Conservation (phyloP, 805 yeast genomes). For the Cyberlindnera mississippiensis region DNA sequence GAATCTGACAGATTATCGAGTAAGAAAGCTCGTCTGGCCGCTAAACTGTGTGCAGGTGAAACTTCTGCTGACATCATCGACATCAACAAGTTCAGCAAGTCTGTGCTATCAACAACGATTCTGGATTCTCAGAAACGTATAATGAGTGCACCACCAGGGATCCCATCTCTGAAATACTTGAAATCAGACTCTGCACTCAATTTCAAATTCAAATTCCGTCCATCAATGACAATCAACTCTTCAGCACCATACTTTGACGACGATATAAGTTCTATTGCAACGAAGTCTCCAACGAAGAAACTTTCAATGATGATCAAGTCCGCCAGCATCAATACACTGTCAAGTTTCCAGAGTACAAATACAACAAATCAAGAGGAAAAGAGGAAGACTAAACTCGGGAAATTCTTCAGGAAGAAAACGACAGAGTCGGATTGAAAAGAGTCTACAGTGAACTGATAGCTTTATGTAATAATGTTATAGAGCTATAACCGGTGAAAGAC, state of each 20-base stretch:
- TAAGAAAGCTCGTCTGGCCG: slow-evolving; percentile 22
- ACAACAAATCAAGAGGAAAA: slow-evolving; percentile 2
- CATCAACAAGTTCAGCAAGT: slow-evolving; percentile 3
- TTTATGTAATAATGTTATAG: too few relatives aligned
- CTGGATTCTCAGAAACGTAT: slow-evolving; percentile 17
- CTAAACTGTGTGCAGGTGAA: slow-evolving; percentile 23
- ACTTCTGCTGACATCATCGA: slow-evolving; percentile 14
- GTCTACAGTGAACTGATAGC: too few relatives aligned
- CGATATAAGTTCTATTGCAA: slow-evolving; percentile 2
- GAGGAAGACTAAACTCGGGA: slow-evolving; percentile 8
- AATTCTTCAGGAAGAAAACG: slow-evolving; percentile 14
- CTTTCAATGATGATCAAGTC: slow-evolving; percentile 26
- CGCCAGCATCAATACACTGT: slow-evolving; percentile 27
- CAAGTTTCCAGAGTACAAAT: slow-evolving; percentile 12
- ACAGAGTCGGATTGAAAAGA: too few relatives aligned
- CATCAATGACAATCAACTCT: background rate
- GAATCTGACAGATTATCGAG: slow-evolving; percentile 22
- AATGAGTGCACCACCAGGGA: slow-evolving; percentile 4
- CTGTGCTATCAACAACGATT: slow-evolving; percentile 11
- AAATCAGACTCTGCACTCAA: slow-evolving; percentile 13
- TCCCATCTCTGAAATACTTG: slow-evolving; percentile 14
- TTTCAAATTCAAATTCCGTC: slow-evolving; percentile 14
- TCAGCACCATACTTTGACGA: background rate
- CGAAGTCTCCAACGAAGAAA: slow-evolving; percentile 21
- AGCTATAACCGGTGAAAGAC: too few relatives aligned